These are phyloP conservation scores for Debaryomyces castellii DNA, from an alignment of 805 yeast species.

Conservation along the genomic window DNA sequence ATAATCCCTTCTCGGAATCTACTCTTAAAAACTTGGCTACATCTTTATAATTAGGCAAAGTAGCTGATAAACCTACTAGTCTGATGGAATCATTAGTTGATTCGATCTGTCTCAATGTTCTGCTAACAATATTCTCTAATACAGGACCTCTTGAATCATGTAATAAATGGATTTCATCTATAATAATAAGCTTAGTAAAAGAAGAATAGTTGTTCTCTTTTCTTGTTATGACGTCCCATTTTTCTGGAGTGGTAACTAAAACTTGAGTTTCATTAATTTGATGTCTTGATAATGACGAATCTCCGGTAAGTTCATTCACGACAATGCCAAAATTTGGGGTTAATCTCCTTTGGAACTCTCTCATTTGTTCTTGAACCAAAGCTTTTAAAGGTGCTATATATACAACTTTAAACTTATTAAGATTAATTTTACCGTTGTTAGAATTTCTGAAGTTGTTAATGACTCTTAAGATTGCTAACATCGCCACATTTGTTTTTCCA, in stretches of 20 bases:
- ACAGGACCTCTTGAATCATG: slow-evolving; percentile 98
- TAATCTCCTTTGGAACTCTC: slow-evolving; percentile 77
- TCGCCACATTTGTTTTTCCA: slow-evolving; percentile 96
- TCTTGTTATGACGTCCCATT: slow-evolving; percentile 95
- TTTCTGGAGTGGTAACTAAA: slow-evolving; percentile 92
- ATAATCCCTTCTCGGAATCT: slow-evolving; percentile 54
- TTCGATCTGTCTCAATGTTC: slow-evolving; percentile 55
- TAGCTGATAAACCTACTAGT: slow-evolving; percentile 86
- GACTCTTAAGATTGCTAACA: slow-evolving; percentile 71
- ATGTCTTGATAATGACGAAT: slow-evolving; percentile 68
- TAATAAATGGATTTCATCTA: slow-evolving; percentile 90
- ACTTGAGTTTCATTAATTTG: slow-evolving; percentile 80
- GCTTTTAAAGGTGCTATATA: slow-evolving; percentile 95
- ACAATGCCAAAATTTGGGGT: slow-evolving; percentile 56
- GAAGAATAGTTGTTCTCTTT: slow-evolving; percentile 69
- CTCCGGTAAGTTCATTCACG: slow-evolving; percentile 91
- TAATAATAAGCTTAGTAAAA: slow-evolving; percentile 67
- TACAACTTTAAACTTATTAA: slow-evolving; percentile 68
- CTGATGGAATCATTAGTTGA: slow-evolving; percentile 54
- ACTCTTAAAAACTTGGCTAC: slow-evolving; percentile 82
- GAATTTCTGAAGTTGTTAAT: slow-evolving; percentile 51
- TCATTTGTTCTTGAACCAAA: slow-evolving; percentile 89
- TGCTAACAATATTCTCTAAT: slow-evolving; percentile 79
- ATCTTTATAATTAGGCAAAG: slow-evolving; percentile 84
- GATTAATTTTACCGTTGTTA: slow-evolving; percentile 47